Conservation (phyloP, 371 early-diverging fungal genomes). For the Lichtheimia corymbifera region DNA sequence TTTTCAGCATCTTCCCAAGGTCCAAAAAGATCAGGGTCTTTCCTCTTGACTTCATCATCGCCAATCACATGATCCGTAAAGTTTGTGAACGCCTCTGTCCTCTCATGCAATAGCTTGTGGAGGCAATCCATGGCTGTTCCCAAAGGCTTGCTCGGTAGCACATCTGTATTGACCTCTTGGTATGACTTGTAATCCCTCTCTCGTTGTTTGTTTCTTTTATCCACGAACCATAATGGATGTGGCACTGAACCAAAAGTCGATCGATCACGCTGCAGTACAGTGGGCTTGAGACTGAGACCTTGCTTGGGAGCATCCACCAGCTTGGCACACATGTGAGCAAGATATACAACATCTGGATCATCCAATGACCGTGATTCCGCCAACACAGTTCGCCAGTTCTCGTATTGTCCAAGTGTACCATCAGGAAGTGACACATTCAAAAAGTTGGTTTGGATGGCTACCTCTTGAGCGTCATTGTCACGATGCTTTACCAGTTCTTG, state of each 20-base stretch:
- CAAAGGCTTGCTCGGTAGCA: slow-evolving; percentile 12
- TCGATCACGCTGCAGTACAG: slow-evolving; percentile 18
- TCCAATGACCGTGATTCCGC: slow-evolving; percentile 33
- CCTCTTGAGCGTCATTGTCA: slow-evolving; percentile 11
- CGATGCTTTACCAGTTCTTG: slow-evolving; percentile 12
- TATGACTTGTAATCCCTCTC: slow-evolving; percentile 19
- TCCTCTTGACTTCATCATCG: slow-evolving; percentile 24
- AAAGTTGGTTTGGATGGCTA: slow-evolving; percentile 29
- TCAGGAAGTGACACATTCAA: slow-evolving; percentile 34
- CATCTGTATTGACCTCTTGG: slow-evolving; percentile 22
- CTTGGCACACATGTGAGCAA: slow-evolving; percentile 50
- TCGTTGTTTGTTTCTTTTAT: slow-evolving; percentile 36
- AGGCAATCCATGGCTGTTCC: slow-evolving; percentile 42
- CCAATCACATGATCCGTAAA: slow-evolving; percentile 32
- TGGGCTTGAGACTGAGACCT: slow-evolving; percentile 33
- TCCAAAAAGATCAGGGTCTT: slow-evolving; percentile 26
- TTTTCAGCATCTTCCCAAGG: slow-evolving; percentile 28
- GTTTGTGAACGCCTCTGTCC: slow-evolving; percentile 30
- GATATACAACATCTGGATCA: slow-evolving; percentile 37
- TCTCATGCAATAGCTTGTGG: slow-evolving; percentile 25
- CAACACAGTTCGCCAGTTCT: slow-evolving; percentile 44
- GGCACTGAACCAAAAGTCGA: slow-evolving; percentile 17
- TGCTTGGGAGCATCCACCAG: slow-evolving; percentile 53
- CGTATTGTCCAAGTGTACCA: slow-evolving; percentile 36
- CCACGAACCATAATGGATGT: slow-evolving; percentile 44